Base-by-base conservation (phyloP, 768 basidiomycete genomes). In the Lactifluus volemus region DNA sequence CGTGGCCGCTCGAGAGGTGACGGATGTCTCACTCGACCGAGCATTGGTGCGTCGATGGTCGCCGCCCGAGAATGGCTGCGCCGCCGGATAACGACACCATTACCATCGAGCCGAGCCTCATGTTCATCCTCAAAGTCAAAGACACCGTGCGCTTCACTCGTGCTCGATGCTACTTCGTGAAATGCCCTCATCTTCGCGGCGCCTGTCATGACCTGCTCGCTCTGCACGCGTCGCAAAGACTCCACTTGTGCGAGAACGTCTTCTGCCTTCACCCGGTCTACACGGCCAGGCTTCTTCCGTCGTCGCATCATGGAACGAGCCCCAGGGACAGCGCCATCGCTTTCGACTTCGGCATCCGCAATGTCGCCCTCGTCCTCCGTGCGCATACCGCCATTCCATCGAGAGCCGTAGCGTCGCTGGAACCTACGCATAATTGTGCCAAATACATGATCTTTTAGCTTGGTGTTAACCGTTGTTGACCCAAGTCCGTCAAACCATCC, bases 401-500 rank as follows among this genome's bases (percentile, higher is more conserved):
- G 67, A n/a, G 68, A 65, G 21, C 71, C 68, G 15, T 67, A 70
- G 38, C 81, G 81, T 65, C 82, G 81, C 42, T 81, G 79, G 60
- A 92, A 82, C 60, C 89, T 79, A 51, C 85, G 84, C 63, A 98
- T 76, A 36, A 98, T 84, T 17, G 90, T 89, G 62, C 84, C 89
- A 70, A 99, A 96, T 49, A 99, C 92, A 67, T 96, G 93, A 69
- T 98, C 94, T 73, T 94, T 95, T 60, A 99, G 77, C 71, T 84
- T 90, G 42, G 89, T 92, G 72, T 99, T 98, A 61, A 98, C 94
- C 55, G 86, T 81, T 5, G 97, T 98, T 14, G 89, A 92, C 1
- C 96, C 96, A 2, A 87, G 89, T 3, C 95, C 96, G 38, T 88
- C 91, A 66, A 93, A 93, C 77, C 81, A 81, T 49, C 79, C 79